Evolutionary conservation across 2,329 filamentous ascomycete genomes (phyloP).

Genomic region (Pyricularia pennisetigena): DNA sequence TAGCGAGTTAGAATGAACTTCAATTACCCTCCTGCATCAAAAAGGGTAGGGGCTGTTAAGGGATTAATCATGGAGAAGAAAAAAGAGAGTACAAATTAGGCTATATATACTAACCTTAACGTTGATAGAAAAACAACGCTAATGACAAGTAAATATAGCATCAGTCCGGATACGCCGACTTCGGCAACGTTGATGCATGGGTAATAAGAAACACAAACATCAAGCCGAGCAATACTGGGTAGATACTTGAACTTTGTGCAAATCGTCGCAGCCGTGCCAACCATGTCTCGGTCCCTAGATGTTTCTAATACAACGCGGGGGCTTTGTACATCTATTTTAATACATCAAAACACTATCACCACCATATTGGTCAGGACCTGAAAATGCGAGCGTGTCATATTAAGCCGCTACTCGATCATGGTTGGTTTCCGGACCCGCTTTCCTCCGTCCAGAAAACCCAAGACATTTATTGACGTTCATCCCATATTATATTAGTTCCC

Average conservation of each 20-base stretch:
- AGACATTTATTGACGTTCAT: neutral
- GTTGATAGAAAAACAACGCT: too few species aligned
- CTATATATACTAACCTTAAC: too few species aligned
- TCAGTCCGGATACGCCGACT: neutral
- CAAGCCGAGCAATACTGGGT: neutral
- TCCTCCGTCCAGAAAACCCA: neutral
- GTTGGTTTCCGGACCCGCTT: neutral
- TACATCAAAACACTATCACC: neutral
- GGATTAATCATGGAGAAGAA: too few species aligned
- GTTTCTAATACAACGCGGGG: neutral
- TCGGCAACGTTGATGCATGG: neutral
- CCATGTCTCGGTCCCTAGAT: neutral
- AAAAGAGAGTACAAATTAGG: too few species aligned
- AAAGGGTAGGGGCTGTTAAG: too few species aligned
- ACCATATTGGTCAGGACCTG: neutral
- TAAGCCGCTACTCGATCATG: neutral
- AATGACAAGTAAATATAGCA: too few species aligned
- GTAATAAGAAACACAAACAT: neutral
- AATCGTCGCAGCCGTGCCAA: neutral
- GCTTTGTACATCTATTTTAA: neutral
- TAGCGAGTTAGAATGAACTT: too few species aligned
- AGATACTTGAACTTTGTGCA: neutral
- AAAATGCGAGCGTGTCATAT: neutral
- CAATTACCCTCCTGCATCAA: too few species aligned
- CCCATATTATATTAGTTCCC: neutral